Evolutionary conservation across 345 rosid species (phyloP), one percentile per base, ranked within the genome.

Genomic region (Eucalyptus curtisii): DNA sequence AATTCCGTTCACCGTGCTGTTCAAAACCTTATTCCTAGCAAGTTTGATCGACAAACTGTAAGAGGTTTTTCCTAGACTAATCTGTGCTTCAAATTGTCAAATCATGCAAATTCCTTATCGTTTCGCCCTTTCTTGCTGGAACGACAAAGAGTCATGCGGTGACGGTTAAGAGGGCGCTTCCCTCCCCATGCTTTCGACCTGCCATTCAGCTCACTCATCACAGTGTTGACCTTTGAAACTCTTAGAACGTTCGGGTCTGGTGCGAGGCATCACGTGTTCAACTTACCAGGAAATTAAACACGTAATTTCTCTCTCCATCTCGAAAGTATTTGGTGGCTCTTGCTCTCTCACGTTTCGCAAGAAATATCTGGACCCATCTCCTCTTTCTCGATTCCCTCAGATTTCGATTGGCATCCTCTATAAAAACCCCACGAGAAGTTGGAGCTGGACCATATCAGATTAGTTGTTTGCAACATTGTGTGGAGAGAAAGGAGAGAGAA

Each of bases 201-300:
- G 88, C 91, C 94, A 50, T 88, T 89, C 93, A 88, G 88, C 89
- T 49, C 80, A 16, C 3, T 30, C 42, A 16, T 31, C 57, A 14
- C 33, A 12, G 84, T 12, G 47, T 22, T 76, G 84, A 76, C 84
- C 84, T 25, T 40, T 20, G 8, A 76, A 24, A 42, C 45, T 76
- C 45, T 20, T 19, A 19, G 22, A 71, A 19, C 25, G 12, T 71
- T 17, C 20, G 81, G 81, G 81, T 71, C 81, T 9, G 81, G 81
- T 71, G 81, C 7, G 25, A 33, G 25, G 13, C 81, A 33, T 90
- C 93, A 90, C 91, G 91, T 89, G 91, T 40, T 7, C 86, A 53
- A 61, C 91, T 88, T 52, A 86, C 86, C 88, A 2, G 81, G 13
- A 37, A 37, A 37, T 6, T 7, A 19, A 37, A 22, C 45, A 9